Percentiles rank a stretch among this genome's conserved stretches.
Evolutionary conservation across 208 protist species (phyloP).

Genomic region (Leishmania braziliensis): DNA sequence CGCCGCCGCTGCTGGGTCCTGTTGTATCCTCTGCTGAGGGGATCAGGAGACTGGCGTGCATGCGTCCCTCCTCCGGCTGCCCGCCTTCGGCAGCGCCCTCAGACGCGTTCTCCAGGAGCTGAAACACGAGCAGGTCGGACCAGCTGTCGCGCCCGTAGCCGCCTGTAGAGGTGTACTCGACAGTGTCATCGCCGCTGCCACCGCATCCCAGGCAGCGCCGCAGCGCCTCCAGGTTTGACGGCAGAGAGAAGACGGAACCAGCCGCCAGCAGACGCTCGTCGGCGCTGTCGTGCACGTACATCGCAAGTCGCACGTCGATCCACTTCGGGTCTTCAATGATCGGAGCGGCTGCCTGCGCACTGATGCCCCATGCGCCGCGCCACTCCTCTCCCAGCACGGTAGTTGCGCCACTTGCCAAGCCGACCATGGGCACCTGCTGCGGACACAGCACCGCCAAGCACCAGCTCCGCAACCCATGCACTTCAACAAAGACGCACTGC

Average conservation of each 20-base stretch:
- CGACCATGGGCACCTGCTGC: not conserved
- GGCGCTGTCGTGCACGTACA: conserved; percentile 23
- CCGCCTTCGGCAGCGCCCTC: not conserved
- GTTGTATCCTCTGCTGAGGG: not conserved
- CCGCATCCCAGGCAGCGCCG: conserved; percentile 10
- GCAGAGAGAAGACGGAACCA: conserved; percentile 26
- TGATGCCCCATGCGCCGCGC: not conserved
- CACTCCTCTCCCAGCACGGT: not conserved
- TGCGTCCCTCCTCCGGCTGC: not conserved
- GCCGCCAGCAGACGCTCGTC: conserved; percentile 18
- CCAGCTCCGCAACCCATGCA: conserved; percentile 19
- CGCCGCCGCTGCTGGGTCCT: not conserved
- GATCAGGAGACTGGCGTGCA: not conserved
- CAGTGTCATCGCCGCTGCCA: not conserved
- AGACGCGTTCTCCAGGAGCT: not conserved
- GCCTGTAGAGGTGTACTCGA: not conserved
- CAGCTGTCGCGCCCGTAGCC: conserved; percentile 31
- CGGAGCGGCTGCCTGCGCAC: not conserved
- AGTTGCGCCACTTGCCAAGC: not conserved
- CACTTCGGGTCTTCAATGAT: conserved; percentile 22
- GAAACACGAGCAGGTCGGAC: conserved; percentile 42
- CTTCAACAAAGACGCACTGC: conserved; percentile 27
- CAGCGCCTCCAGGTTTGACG: conserved; percentile 16
- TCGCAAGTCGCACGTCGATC: conserved; percentile 23
- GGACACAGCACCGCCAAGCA: conserved; percentile 13